phyloP scores from a whole-genome alignment of 1,139 yeast species.

The Hansenula anomala region DNA sequence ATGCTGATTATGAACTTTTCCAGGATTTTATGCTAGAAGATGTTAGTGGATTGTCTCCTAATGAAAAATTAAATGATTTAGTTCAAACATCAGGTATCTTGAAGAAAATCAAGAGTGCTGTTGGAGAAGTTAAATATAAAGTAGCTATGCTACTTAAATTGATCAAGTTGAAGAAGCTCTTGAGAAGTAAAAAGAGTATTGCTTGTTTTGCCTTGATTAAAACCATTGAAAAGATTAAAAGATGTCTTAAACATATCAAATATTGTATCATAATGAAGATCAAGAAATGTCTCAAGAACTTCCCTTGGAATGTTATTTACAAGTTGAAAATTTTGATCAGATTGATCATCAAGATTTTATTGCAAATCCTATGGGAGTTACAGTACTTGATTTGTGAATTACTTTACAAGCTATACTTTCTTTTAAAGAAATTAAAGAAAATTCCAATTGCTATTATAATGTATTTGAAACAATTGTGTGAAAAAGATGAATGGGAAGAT shows the following conservation, averaged over 20 bases:
- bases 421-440: background rate
- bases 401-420: background rate
- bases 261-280: background rate
- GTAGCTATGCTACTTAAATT: background rate
- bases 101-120: background rate
- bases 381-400: constrained; percentile 1
- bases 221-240: constrained; percentile 4
- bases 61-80: constrained; percentile 1
- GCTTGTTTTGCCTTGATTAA: background rate
- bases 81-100: constrained; percentile 3
- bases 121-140: background rate
- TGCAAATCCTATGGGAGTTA: constrained; percentile 3
- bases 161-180: constrained; percentile 1
- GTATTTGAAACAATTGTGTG: constrained; percentile 1
- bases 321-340: constrained; percentile 2
- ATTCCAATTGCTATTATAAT: background rate
- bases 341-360: background rate
- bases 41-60: background rate
- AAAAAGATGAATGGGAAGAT: constrained; percentile 1
- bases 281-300: constrained; percentile 1
- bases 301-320: constrained; percentile 1
- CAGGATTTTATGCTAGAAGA: constrained; percentile 1
- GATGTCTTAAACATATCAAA: background rate
- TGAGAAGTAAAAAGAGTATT: background rate
- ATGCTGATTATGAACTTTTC: constrained; percentile 8